Conservation (phyloP, 768 basidiomycete species). For the Suillus lakei region DNA sequence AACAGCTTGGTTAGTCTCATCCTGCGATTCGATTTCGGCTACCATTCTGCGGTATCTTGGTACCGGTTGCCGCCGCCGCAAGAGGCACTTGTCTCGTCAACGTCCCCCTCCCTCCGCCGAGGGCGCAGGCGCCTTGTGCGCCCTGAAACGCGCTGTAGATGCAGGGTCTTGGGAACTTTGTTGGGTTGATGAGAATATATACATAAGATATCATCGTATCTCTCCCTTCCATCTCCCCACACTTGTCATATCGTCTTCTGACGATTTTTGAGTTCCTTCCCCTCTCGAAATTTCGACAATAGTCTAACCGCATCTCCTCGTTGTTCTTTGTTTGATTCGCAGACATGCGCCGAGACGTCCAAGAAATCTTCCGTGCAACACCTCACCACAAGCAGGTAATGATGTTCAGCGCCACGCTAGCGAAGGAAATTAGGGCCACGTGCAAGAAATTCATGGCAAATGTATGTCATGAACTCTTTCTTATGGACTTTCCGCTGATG, state of each 20-base stretch:
- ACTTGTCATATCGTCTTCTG: constrained; percentile 39
- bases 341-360: constrained; percentile 99
- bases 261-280: constrained; percentile 52
- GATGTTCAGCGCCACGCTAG: constrained; percentile 99
- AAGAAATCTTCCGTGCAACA: constrained; percentile 99
- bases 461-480: constrained; percentile 53
- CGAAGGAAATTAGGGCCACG: constrained; percentile 95
- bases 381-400: constrained; percentile 99
- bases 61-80: constrained; percentile 42
- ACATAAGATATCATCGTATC: not conserved
- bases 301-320: constrained; percentile 63
- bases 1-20: constrained; percentile 98
- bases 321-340: constrained; percentile 49
- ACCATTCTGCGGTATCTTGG: constrained; percentile 44
- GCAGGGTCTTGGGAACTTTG: constrained; percentile 41
- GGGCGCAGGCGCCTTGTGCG: constrained; percentile 42
- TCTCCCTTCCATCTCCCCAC: not conserved
- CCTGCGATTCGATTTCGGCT: constrained; percentile 69
- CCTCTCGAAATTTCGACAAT: constrained; percentile 55
- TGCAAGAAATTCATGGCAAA: constrained; percentile 99
- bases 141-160: constrained; percentile 44
- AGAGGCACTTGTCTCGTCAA: constrained; percentile 42
- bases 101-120: constrained; percentile 44
- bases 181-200: constrained; percentile 35
- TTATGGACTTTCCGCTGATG: not conserved